Evolutionary conservation across 306 rosid species (phyloP).

Genomic region (Quercus bicolor): DNA sequence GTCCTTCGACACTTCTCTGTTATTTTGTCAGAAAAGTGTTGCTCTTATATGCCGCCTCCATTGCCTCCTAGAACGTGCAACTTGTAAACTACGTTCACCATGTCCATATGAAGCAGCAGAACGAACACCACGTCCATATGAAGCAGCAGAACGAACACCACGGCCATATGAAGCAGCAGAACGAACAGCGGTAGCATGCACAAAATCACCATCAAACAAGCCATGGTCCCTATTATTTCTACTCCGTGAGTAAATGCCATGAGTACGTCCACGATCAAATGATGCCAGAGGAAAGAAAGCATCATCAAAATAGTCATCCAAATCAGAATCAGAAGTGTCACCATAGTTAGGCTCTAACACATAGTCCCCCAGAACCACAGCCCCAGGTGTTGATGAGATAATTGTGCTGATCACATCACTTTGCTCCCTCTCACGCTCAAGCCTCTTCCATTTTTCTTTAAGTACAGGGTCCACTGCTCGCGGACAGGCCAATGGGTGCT

Average conservation of each 20-base stretch:
- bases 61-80: constrained; percentile 52
- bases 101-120: no score
- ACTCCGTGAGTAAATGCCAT: constrained; percentile 41
- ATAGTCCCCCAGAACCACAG: constrained; percentile 88
- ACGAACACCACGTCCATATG: no score
- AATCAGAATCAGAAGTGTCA: constrained; percentile 50
- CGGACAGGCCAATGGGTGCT: constrained; percentile 90
- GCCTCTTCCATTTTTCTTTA: constrained; percentile 87
- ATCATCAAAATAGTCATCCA: constrained; percentile 58
- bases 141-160: neutral
- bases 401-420: constrained; percentile 94
- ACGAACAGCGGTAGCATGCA: constrained; percentile 39
- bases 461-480: constrained; percentile 83
- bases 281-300: constrained; percentile 46
- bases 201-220: constrained; percentile 38
- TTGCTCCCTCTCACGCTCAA: constrained; percentile 85
- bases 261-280: constrained; percentile 47
- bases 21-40: constrained; percentile 1
- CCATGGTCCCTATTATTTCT: constrained; percentile 41
- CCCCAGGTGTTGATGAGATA: constrained; percentile 83
- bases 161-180: constrained; percentile 54
- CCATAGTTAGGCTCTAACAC: constrained; percentile 77
- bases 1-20: neutral
- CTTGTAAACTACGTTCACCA: constrained; percentile 13
- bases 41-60: constrained; percentile 49